A percentile compares a stretch with the other conserved stretches of the same genome.
These are phyloP conservation scores for Uromyces viciae-fabae DNA, from an alignment of 1,284 basidiomycete genomes.

Conservation along the genomic window DNA sequence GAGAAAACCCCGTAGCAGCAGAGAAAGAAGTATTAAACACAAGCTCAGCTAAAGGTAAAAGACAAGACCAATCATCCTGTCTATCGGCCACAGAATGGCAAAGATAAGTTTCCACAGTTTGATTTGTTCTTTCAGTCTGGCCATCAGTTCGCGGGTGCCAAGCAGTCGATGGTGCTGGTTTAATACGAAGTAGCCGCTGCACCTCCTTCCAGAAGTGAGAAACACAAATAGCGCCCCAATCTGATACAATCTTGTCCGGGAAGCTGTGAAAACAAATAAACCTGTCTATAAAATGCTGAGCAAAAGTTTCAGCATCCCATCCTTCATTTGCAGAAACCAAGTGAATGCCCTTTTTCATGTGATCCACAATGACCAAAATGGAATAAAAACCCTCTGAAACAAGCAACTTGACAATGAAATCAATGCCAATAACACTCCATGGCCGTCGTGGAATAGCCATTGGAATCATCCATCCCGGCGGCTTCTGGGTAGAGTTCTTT, in stretches of 20 bases:
- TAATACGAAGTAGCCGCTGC: not conserved
- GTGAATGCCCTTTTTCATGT: conserved; percentile 43
- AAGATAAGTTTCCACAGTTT: conserved; percentile 47
- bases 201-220: conserved; percentile 1
- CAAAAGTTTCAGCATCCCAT: not conserved
- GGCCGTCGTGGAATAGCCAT: conserved; percentile 54
- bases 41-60: conserved; percentile 53
- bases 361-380: conserved; percentile 50
- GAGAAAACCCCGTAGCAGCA: conserved; percentile 52
- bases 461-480: conserved; percentile 55
- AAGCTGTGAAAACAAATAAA: conserved; percentile 16
- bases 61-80: conserved; percentile 44
- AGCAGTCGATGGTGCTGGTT: not conserved
- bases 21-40: conserved; percentile 53
- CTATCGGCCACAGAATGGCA: conserved; percentile 46
- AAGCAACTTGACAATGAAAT: conserved; percentile 59
- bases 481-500: not conserved
- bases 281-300: not conserved
- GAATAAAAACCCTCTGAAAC: conserved; percentile 42
- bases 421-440: conserved; percentile 58
- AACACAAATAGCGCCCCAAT: conserved; percentile 1
- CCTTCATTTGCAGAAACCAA: conserved; percentile 5
- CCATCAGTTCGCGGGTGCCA: conserved; percentile 17
- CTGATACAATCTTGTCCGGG: conserved; percentile 16
- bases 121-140: conserved; percentile 12